These are phyloP conservation scores for Ceratocystis albifundus DNA, from an alignment of 2,329 filamentous ascomycete species.

Conservation along the genomic window DNA sequence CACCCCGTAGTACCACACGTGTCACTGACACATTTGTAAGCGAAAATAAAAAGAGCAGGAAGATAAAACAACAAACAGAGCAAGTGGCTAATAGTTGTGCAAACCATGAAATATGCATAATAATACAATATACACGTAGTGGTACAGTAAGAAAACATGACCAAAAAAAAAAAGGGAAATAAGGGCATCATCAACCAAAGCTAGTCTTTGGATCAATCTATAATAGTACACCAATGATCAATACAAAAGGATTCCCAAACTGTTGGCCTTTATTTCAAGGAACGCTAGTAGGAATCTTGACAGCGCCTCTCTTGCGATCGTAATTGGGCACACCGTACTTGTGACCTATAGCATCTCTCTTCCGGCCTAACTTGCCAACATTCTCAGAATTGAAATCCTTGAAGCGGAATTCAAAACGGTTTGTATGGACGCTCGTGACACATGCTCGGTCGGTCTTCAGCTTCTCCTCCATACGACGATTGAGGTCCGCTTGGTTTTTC, in stretches of 20 bases:
- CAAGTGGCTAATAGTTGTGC: neutral
- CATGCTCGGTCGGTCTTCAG: constrained; percentile 31
- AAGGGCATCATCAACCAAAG: neutral
- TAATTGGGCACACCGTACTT: constrained; percentile 52
- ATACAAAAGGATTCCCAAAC: neutral
- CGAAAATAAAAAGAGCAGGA: too few species aligned
- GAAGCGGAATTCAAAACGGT: constrained; percentile 53
- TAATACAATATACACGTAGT: constrained; percentile 17
- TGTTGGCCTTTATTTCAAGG: constrained; percentile 31
- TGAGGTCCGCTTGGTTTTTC: neutral
- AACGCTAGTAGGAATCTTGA: constrained; percentile 57
- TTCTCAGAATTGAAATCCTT: constrained; percentile 46
- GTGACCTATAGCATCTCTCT: constrained; percentile 44
- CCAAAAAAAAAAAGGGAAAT: constrained; percentile 2
- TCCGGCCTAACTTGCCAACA: constrained; percentile 44
- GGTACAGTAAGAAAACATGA: constrained; percentile 11
- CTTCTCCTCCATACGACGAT: constrained; percentile 28
- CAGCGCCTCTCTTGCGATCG: constrained; percentile 50
- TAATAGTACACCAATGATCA: too few species aligned
- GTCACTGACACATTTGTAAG: neutral
- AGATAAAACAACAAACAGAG: too few species aligned
- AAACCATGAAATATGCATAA: constrained; percentile 12
- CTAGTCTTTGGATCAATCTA: neutral
- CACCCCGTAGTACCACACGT: too few species aligned
- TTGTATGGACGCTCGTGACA: constrained; percentile 38